phyloP scores from a whole-genome alignment of 371 early-diverging fungal genomes.

The Nosema bombycis region DNA sequence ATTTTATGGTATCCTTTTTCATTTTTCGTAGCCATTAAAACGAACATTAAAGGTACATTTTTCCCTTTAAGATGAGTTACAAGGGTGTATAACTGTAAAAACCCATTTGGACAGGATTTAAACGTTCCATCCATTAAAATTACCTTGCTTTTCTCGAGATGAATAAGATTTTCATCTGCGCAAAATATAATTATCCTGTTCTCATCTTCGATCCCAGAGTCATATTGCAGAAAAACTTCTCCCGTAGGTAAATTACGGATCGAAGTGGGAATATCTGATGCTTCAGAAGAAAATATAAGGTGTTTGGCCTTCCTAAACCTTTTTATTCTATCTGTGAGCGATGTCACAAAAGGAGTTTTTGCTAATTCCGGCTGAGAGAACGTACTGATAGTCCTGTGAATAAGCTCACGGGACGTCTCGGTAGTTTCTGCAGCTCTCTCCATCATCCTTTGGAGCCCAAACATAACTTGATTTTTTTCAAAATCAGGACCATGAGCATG shows the following conservation, averaged over 20 bases:
- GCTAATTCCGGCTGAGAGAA: background rate
- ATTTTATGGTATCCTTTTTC: background rate
- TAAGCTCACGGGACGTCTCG: background rate
- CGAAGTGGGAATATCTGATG: background rate
- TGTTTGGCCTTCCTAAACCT: background rate
- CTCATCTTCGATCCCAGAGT: background rate
- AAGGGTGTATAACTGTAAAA: background rate
- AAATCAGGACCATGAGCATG: background rate
- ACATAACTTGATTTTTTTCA: background rate
- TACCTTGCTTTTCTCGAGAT: background rate
- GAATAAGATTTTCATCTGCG: background rate
- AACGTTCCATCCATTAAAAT: background rate
- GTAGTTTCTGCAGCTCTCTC: background rate
- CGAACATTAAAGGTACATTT: background rate
- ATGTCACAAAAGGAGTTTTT: background rate
- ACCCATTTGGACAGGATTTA: background rate
- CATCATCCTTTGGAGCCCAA: background rate
- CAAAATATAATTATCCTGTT: background rate
- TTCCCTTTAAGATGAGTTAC: background rate
- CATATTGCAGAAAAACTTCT: background rate
- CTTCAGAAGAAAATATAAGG: background rate
- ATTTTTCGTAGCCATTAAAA: background rate
- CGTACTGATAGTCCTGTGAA: background rate
- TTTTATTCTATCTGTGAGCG: background rate
- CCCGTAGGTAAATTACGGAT: background rate